These are phyloP conservation scores for Mrakia blollopis DNA, from an alignment of 768 basidiomycete species.

Conservation along the genomic window DNA sequence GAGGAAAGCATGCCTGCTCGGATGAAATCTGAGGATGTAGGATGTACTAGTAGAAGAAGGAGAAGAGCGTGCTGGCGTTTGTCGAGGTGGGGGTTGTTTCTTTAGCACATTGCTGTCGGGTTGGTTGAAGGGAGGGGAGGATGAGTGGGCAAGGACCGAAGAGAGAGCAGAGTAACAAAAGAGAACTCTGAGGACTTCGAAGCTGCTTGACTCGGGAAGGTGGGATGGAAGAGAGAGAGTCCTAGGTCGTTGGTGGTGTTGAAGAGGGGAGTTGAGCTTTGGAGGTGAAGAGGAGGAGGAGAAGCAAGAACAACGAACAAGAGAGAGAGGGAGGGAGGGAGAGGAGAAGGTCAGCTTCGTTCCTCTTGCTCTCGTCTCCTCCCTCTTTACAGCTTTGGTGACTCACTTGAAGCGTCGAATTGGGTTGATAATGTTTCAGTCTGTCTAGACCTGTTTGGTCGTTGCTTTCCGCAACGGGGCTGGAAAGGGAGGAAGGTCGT, in stretches of 20 bases:
- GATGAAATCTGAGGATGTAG: too few relatives aligned
- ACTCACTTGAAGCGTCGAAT: not conserved
- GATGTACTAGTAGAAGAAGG: not conserved
- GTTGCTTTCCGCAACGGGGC: slow-evolving; percentile 15
- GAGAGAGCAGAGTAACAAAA: slow-evolving; percentile 1
- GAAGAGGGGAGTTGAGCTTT: not conserved
- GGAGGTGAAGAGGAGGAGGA: too few relatives aligned
- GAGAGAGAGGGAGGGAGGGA: not conserved
- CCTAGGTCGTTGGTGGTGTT: not conserved
- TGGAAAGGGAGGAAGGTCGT: slow-evolving; percentile 5
- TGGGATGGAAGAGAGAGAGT: not conserved
- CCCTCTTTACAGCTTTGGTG: not conserved
- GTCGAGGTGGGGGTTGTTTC: not conserved
- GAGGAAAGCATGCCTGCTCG: not conserved
- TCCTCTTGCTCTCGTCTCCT: not conserved
- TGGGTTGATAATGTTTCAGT: not conserved
- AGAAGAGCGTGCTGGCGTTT: not conserved
- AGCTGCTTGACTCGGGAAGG: not conserved
- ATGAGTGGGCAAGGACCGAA: not conserved
- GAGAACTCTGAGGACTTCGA: not conserved
- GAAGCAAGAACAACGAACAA: not conserved
- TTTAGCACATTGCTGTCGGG: slow-evolving; percentile 2
- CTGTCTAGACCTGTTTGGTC: not conserved
- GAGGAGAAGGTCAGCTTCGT: not conserved
- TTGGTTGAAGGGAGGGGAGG: not conserved